Evolutionary conservation across 768 basidiomycete genomes (phyloP).

Genomic region (Lentinula sp.): DNA sequence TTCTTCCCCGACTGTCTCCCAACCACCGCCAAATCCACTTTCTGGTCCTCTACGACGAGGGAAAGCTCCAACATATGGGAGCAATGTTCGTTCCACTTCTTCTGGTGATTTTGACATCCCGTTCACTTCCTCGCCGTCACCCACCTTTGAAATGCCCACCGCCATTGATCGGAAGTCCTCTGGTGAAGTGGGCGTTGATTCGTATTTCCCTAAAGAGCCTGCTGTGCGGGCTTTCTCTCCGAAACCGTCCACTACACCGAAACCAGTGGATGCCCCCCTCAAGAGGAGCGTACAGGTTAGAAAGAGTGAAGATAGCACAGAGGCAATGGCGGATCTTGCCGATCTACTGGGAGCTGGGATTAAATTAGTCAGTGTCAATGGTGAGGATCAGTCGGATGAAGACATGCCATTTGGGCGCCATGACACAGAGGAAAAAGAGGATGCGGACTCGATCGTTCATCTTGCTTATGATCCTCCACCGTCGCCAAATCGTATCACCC

Average conservation of each 20-base stretch:
- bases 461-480: conserved; percentile 4
- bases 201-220: neutral
- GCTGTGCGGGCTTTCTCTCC: neutral
- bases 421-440: conserved; percentile 17
- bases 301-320: conserved; percentile 2
- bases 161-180: neutral
- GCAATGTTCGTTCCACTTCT: neutral
- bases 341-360: conserved; percentile 36
- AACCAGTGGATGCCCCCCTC: neutral
- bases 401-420: neutral
- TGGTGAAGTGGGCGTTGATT: neutral
- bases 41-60: neutral
- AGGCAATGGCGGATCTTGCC: conserved; percentile 33
- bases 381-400: conserved; percentile 22
- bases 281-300: neutral
- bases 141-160: neutral
- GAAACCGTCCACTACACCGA: neutral
- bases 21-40: neutral
- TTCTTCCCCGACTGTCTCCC: neutral
- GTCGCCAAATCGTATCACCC: conserved; percentile 27
- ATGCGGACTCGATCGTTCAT: conserved; percentile 12
- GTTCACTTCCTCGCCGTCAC: neutral
- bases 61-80: neutral
- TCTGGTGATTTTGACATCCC: neutral
- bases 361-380: conserved; percentile 32